phyloP scores from a whole-genome alignment of 495 filamentous ascomycete species.

The Lasiosphaeris hirsuta region DNA sequence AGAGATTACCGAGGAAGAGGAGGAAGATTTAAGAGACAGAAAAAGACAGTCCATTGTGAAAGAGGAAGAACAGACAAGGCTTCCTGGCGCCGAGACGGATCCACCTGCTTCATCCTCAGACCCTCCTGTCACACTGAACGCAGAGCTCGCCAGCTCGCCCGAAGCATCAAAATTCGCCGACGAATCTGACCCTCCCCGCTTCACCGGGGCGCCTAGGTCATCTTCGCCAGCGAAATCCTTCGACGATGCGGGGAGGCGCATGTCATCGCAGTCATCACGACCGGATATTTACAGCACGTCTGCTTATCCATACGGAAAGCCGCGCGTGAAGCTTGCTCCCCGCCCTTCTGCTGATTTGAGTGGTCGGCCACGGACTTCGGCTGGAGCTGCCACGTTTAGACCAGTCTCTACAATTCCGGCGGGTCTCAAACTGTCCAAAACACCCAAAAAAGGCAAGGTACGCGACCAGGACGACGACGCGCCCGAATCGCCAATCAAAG shows the following conservation, averaged over 20 bases:
- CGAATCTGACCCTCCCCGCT: constrained; percentile 36
- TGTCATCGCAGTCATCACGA: constrained; percentile 65
- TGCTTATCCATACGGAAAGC: constrained; percentile 54
- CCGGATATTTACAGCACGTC: constrained; percentile 60
- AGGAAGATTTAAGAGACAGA: constrained; percentile 52
- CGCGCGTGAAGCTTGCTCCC: constrained; percentile 80
- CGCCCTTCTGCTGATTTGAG: constrained; percentile 69
- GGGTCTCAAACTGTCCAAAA: constrained; percentile 49
- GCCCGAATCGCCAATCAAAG: constrained; percentile 24
- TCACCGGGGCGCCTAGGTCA: constrained; percentile 36
- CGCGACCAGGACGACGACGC: constrained; percentile 31
- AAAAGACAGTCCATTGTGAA: constrained; percentile 48
- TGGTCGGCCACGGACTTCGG: constrained; percentile 61
- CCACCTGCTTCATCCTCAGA: constrained; percentile 1
- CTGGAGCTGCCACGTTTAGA: constrained; percentile 50
- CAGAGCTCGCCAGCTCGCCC: constrained; percentile 34
- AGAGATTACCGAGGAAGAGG: constrained; percentile 86
- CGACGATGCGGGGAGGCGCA: constrained; percentile 37
- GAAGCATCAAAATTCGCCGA: constrained; percentile 41
- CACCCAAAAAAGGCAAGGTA: constrained; percentile 39
- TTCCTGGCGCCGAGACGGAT: background rate
- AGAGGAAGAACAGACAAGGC: constrained; percentile 29
- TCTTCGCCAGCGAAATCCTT: constrained; percentile 38
- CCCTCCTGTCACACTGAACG: constrained; percentile 31
- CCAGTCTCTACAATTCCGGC: constrained; percentile 69